Conservation (phyloP, 2,329 filamentous ascomycete species). For the Dactylonectria macrodidyma region DNA sequence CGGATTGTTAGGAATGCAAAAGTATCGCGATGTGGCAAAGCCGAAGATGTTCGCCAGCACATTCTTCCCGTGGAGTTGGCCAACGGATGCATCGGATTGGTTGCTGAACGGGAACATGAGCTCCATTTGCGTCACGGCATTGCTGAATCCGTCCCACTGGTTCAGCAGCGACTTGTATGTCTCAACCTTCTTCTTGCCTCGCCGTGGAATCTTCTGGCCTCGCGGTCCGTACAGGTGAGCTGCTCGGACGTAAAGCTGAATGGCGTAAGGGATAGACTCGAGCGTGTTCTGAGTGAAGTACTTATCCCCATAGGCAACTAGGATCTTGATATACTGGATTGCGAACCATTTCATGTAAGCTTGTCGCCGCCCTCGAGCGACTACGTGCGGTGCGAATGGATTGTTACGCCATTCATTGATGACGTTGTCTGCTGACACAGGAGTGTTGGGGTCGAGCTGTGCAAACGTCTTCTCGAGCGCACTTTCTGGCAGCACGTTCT, state of each 20-base stretch:
- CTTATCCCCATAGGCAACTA: conserved; percentile 21
- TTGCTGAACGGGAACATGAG: not conserved
- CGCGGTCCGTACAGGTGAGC: conserved; percentile 23
- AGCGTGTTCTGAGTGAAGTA: conserved; percentile 27
- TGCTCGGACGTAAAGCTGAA: conserved; percentile 26
- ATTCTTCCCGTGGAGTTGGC: not conserved
- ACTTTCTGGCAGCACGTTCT: too few relatives aligned
- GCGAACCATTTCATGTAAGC: too few relatives aligned
- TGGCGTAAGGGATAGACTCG: conserved; percentile 23
- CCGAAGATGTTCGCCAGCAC: conserved; percentile 18
- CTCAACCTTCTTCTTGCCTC: not conserved
- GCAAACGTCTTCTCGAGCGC: too few relatives aligned
- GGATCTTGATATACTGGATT: not conserved
- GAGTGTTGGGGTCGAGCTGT: too few relatives aligned
- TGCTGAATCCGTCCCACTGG: not conserved
- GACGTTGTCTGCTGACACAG: too few relatives aligned
- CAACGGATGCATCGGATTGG: not conserved
- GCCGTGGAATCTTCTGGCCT: not conserved
- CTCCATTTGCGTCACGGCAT: not conserved
- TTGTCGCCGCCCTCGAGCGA: too few relatives aligned
- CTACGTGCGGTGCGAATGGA: too few relatives aligned
- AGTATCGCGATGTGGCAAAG: conserved; percentile 13
- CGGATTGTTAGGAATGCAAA: conserved; percentile 20
- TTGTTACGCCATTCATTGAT: too few relatives aligned
- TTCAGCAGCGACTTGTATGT: not conserved